Percentiles rank a stretch among this genome's conserved stretches.
These are phyloP conservation scores for Fusarium sp. DNA, from an alignment of 2,329 filamentous ascomycete species.

Conservation along the genomic window DNA sequence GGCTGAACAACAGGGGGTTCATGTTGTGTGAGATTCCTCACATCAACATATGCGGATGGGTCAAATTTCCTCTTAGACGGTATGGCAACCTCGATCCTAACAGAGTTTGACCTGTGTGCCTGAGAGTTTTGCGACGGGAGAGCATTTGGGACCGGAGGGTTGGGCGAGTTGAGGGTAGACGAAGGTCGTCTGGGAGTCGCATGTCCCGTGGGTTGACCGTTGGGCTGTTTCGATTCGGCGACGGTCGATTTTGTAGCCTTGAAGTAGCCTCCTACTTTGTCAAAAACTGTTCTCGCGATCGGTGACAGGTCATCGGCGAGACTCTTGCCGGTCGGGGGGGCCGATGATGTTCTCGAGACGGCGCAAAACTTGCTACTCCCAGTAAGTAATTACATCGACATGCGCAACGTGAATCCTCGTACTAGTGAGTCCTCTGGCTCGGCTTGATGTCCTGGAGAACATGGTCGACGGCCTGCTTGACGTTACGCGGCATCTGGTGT, in stretches of 20 bases:
- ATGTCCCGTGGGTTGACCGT: conserved; percentile 53
- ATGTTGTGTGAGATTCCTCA: conserved; percentile 44
- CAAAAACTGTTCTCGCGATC: conserved; percentile 61
- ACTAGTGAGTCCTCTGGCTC: conserved; percentile 81
- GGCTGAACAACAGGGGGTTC: conserved; percentile 35
- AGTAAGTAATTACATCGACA: conserved; percentile 46
- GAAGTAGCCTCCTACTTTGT: conserved; percentile 59
- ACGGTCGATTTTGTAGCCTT: conserved; percentile 56
- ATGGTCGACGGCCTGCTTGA: conserved; percentile 81
- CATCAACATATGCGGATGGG: conserved; percentile 55
- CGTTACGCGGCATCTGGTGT: conserved; percentile 72
- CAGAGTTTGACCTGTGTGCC: conserved; percentile 54
- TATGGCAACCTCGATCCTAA: conserved; percentile 65
- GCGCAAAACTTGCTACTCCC: conserved; percentile 67
- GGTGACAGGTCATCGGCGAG: conserved; percentile 64
- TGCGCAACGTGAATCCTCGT: conserved; percentile 46
- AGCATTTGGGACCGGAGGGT: conserved; percentile 28
- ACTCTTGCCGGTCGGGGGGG: conserved; percentile 44
- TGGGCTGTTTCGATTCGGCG: conserved; percentile 52
- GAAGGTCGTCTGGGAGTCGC: conserved; percentile 38
- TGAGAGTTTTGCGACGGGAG: conserved; percentile 47
- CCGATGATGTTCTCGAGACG: conserved; percentile 45
- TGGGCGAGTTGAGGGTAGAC: conserved; percentile 41
- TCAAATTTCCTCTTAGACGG: conserved; percentile 61
- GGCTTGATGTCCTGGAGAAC: conserved; percentile 82